Evolutionary conservation across 768 basidiomycete species (phyloP), one percentile per base, ranked within the genome.

Genomic region (Tremella fuciformis): DNA sequence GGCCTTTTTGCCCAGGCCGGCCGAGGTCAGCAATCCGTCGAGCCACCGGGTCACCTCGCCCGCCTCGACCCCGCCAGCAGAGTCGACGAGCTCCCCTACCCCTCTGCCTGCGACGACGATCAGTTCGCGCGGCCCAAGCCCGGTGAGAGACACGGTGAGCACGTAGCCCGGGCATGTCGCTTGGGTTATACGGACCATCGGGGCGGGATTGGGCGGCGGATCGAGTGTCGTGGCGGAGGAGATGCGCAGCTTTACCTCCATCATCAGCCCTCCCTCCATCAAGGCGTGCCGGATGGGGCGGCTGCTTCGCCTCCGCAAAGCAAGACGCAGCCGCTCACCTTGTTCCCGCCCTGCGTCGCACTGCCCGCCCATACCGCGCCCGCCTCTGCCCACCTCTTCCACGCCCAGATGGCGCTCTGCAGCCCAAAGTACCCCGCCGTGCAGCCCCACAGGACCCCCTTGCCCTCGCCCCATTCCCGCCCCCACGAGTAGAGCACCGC

Each of bases 401-500:
- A 70, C 13, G 49, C 66, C 66, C 69, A 72, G 19, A 73, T 47
- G 3, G 55, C 58, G 16, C 46, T 47, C 50, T 73, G 71, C 6
- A 73, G 48, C 1, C 60, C 37, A 25, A 63, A 60, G 57, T 70
- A 73, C 6, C 69, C 66, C 55, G 86, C 83, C 66, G 96, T 83
- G 1, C 91, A 91, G 8, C 82, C 81, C 82, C 85, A 86, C 18
- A 94, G 84, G 29, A 84, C 84, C 11, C 84, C 82, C 78, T 96
- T 94, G 60, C 88, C 85, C 75, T 86, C 83, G 76, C 94, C 89
- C 75, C 94, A 98, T n/a, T 88, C 87, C 46, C 86, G 79, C 69
- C 87, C 86, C 78, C 86, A 91, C 34, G 90, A 89, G 69, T 94
- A 94, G 42, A 89, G 80, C 34, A 86, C 87, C 25, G 89, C 90